Percentiles rank a stretch among this genome's conserved stretches.
These are phyloP conservation scores for Nemania diffusa DNA, from an alignment of 2,329 filamentous ascomycete genomes.

Conservation along the genomic window DNA sequence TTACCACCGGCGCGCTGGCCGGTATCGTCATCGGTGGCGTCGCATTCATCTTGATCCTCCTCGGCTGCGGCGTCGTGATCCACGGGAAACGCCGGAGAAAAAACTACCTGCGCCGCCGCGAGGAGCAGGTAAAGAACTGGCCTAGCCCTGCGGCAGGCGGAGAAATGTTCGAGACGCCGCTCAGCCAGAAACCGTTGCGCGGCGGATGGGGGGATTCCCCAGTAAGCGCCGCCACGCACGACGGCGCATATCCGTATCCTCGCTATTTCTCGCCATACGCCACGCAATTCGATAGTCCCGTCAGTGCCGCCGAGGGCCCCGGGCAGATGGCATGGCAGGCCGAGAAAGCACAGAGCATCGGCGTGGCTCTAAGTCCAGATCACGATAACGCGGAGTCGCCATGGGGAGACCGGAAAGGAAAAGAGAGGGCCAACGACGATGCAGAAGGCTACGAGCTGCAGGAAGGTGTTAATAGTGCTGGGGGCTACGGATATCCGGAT, in stretches of 20 bases:
- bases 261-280: slow-evolving; percentile 69
- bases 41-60: slow-evolving; percentile 57
- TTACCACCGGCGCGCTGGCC: slow-evolving; percentile 66
- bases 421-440: slow-evolving; percentile 42
- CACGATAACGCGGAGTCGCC: slow-evolving; percentile 45
- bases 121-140: slow-evolving; percentile 57
- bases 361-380: slow-evolving; percentile 57
- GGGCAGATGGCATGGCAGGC: slow-evolving; percentile 53
- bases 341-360: slow-evolving; percentile 52
- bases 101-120: slow-evolving; percentile 61
- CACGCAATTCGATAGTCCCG: slow-evolving; percentile 68
- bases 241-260: slow-evolving; percentile 48
- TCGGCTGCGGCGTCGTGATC: slow-evolving; percentile 65
- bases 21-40: slow-evolving; percentile 67
- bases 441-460: slow-evolving; percentile 62
- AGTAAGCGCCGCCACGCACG: slow-evolving; percentile 55
- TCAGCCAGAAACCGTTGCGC: slow-evolving; percentile 64
- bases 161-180: slow-evolving; percentile 62
- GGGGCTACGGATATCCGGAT: slow-evolving; percentile 36
- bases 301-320: slow-evolving; percentile 55
- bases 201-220: slow-evolving; percentile 66
- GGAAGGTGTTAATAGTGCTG: slow-evolving; percentile 54
- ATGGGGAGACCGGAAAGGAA: slow-evolving; percentile 55
- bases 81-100: slow-evolving; percentile 66
- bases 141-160: slow-evolving; percentile 50